Base-by-base conservation (phyloP, 371 early-diverging fungal genomes). In the Mucor sp. region DNA sequence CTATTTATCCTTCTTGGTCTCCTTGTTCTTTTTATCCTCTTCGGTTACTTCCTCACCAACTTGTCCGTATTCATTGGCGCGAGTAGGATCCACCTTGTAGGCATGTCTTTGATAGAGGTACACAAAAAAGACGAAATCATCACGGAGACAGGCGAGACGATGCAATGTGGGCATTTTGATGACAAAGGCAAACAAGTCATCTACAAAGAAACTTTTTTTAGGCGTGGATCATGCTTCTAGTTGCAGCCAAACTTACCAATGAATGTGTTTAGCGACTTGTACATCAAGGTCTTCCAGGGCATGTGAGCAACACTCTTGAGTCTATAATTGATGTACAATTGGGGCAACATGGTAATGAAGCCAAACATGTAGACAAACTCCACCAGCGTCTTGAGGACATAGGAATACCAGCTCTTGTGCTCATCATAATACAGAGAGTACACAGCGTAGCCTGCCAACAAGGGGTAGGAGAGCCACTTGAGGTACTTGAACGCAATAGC, bases 151-250 rank as follows among this genome's bases (percentile, higher is more conserved):
- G 4, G 98, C 98, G 55, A 97, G 74, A 23, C 96, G 85, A 77
- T 97, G 97, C n/a, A 95, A 80, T 63, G 87, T 90, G 30, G 97
- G 97, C 97, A 97, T 97, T 74, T 93, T 93, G 85, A 96, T 94
- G 47, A 94, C 90, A 77, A 95, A 97, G 4, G 95, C 96, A 79
- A 97, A 97, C 74, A 97, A 72, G 70, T 97, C 98, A 75, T 97
- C 96, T 83, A 66, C 27, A n/a, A 8, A 21, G 33, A 3, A 58
- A 47, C 3, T 19, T 19, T 25, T 25, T 25, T 21, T 30, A 30
- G 30, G 21, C 39, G 47, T 9, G 5, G 23, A 41, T 11, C 32
- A 4, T 25, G 15, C 9, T 55, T 5, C 28, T 2, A 33, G 8
- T 37, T 14, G 37, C 37, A 23, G 21, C 25, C 21, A 25, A 66